Conservation (phyloP, 176 grass and related monocot species). For the Oropetium thomaeum region DNA sequence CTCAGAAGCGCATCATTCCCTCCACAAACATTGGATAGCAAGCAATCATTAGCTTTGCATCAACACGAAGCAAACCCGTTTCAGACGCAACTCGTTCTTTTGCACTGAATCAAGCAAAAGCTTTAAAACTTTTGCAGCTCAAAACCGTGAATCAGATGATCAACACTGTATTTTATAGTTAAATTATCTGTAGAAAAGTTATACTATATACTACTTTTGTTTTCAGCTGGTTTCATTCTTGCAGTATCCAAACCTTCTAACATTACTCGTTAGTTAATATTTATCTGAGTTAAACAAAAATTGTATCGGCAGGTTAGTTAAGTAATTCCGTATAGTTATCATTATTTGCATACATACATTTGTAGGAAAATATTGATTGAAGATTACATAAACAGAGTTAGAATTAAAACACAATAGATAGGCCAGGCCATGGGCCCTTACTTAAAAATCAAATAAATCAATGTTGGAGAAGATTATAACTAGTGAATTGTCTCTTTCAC, state of each 20-base stretch:
- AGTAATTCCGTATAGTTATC: neutral
- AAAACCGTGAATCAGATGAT: neutral
- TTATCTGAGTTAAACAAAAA: neutral
- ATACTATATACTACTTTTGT: too few relatives aligned
- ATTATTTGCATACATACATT: neutral
- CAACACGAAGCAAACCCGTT: conserved; percentile 28
- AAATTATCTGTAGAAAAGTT: neutral
- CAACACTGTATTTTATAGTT: neutral
- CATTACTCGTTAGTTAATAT: neutral
- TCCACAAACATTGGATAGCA: conserved; percentile 23
- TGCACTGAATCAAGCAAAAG: neutral
- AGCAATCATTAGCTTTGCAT: conserved; percentile 29
- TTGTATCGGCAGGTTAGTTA: too few relatives aligned
- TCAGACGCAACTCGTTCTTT: conserved; percentile 1
- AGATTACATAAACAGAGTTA: neutral
- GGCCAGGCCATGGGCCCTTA: neutral
- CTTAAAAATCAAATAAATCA: neutral
- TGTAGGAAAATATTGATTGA: neutral
- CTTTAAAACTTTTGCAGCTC: neutral
- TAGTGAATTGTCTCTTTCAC: neutral
- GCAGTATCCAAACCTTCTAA: neutral
- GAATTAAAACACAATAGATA: neutral
- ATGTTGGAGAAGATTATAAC: neutral
- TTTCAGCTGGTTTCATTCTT: neutral
- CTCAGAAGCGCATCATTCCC: conserved; percentile 30